phyloP scores from a whole-genome alignment of 2,329 filamentous ascomycete species.

The Purpureocillium lavendulum region DNA sequence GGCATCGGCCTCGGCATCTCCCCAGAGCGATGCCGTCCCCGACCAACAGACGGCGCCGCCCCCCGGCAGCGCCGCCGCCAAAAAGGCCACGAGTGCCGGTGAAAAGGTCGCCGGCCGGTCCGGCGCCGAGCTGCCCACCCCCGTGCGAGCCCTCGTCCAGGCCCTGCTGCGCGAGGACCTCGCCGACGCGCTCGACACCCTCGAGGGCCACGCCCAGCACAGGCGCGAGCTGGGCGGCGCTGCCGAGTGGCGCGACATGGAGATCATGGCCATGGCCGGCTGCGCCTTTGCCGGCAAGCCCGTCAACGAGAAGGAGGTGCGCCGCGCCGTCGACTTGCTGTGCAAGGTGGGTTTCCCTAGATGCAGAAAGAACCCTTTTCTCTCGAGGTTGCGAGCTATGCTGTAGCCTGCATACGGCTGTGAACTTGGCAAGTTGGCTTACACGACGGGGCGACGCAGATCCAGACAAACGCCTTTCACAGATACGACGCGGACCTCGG shows the following conservation, averaged over 20 bases:
- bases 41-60: too few species aligned
- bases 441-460: slow-evolving; percentile 23
- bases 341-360: slow-evolving; percentile 39
- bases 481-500: slow-evolving; percentile 43
- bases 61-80: too few species aligned
- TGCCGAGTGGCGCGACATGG: slow-evolving; percentile 37
- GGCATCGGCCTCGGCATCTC: too few species aligned
- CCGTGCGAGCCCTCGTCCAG: slow-evolving; percentile 45
- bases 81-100: too few species aligned
- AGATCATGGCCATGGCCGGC: slow-evolving; percentile 36
- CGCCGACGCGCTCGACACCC: slow-evolving; percentile 21
- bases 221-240: slow-evolving; percentile 23
- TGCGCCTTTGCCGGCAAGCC: slow-evolving; percentile 32
- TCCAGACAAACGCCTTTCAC: slow-evolving; percentile 55
- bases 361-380: too few species aligned
- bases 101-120: slow-evolving; percentile 5
- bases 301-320: slow-evolving; percentile 24
- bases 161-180: slow-evolving; percentile 32
- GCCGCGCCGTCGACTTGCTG: slow-evolving; percentile 35
- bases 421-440: too few species aligned
- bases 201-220: slow-evolving; percentile 37
- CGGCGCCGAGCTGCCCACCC: slow-evolving; percentile 37
- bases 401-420: too few species aligned
- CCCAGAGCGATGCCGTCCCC: too few species aligned
- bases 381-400: too few species aligned